Conservation (phyloP, 2,329 filamentous ascomycete genomes). For the Fonsecaea pedrosoi region DNA sequence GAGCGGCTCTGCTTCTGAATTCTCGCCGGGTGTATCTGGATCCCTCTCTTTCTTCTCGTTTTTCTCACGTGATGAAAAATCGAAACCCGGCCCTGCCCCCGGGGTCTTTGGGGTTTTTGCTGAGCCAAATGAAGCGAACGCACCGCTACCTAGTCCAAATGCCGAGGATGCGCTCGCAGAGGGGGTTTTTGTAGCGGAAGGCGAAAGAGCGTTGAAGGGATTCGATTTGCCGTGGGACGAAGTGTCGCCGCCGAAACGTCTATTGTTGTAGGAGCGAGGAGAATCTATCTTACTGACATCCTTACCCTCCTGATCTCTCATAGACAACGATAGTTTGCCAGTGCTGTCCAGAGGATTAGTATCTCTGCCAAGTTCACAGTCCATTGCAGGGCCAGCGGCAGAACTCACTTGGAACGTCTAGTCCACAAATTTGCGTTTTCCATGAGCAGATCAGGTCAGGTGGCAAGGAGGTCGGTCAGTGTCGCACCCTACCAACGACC, state of each 20-base stretch:
- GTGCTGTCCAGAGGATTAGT: constrained; percentile 59
- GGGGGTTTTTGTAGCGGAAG: constrained; percentile 74
- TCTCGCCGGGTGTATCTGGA: constrained; percentile 40
- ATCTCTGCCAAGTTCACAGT: constrained; percentile 26
- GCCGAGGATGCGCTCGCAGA: constrained; percentile 80
- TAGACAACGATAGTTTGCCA: constrained; percentile 90
- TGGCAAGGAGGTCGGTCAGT: constrained; percentile 6
- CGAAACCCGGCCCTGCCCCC: constrained; percentile 71
- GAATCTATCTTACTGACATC: constrained; percentile 63
- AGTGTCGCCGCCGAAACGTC: constrained; percentile 75
- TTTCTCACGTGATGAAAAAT: constrained; percentile 74
- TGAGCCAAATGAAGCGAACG: constrained; percentile 91
- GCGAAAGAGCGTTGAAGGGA: constrained; percentile 78
- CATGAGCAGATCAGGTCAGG: constrained; percentile 46
- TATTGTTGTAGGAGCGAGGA: constrained; percentile 69
- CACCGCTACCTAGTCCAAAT: constrained; percentile 91
- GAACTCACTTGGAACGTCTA: constrained; percentile 56
- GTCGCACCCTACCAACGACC: neutral
- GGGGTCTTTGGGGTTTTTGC: constrained; percentile 88
- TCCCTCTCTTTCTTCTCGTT: constrained; percentile 70
- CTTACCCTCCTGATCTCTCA: constrained; percentile 64
- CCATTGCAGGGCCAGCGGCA: neutral
- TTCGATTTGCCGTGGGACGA: constrained; percentile 77
- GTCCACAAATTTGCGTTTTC: constrained; percentile 60
- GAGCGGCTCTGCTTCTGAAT: constrained; percentile 50